These are phyloP conservation scores for Juglanconis juglandina DNA, from an alignment of 2,329 filamentous ascomycete species.

Conservation along the genomic window DNA sequence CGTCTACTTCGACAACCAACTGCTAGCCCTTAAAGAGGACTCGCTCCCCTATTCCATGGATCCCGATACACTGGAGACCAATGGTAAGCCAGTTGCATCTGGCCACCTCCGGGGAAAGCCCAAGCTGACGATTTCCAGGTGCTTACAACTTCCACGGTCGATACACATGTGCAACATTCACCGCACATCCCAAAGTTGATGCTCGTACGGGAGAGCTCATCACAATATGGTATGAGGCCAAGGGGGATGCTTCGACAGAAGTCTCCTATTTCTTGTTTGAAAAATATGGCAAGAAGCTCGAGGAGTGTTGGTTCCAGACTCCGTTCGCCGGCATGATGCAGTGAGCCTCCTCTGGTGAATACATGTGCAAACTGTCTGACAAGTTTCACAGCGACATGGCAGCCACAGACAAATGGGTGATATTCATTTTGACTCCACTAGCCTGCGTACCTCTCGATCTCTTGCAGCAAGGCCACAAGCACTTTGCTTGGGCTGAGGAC, in stretches of 20 bases:
- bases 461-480: conserved; percentile 9
- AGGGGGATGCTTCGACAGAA: conserved; percentile 37
- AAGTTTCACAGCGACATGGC: conserved; percentile 1
- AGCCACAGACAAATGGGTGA: conserved; percentile 1
- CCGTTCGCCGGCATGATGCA: conserved; percentile 12
- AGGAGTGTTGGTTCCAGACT: conserved; percentile 11
- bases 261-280: conserved; percentile 27
- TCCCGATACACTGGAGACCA: conserved; percentile 45
- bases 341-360: neutral
- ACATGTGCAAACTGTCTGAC: neutral
- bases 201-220: conserved; percentile 49
- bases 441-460: conserved; percentile 2
- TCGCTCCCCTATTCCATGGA: conserved; percentile 49
- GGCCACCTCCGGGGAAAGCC: neutral
- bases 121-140: neutral
- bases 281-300: conserved; percentile 5
- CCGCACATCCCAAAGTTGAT: conserved; percentile 51
- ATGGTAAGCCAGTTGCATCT: conserved; percentile 29
- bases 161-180: conserved; percentile 43
- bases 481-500: conserved; percentile 11
- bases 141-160: conserved; percentile 49
- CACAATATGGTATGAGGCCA: conserved; percentile 49
- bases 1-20: conserved; percentile 51
- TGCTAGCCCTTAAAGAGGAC: conserved; percentile 55
- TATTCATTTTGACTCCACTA: conserved; percentile 9